Percentiles rank a stretch among this genome's conserved stretches.
Evolutionary conservation across 805 yeast genomes (phyloP).

Genomic region (Candida khao-thaluensis): DNA sequence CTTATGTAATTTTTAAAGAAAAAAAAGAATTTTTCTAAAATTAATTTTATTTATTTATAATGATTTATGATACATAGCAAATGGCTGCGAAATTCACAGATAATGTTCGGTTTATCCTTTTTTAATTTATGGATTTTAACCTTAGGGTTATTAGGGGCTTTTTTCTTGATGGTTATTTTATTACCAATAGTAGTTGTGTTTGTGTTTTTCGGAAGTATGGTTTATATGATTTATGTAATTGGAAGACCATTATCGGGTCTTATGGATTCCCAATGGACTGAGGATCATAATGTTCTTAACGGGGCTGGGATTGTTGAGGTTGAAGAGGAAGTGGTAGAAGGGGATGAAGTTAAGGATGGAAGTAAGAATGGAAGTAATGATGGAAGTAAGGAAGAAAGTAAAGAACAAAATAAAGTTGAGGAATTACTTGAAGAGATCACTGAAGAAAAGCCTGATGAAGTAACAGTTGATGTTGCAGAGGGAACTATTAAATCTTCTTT

Average conservation of each 20-base stretch:
- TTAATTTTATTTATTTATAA: too few relatives aligned
- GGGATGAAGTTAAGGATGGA: too few relatives aligned
- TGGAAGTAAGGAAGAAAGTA: too few relatives aligned
- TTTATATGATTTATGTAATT: background rate
- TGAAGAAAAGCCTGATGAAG: too few relatives aligned
- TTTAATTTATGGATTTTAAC: constrained; percentile 7
- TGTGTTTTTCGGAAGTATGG: background rate
- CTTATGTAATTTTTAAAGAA: too few relatives aligned
- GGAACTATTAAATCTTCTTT: too few relatives aligned
- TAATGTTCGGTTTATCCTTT: constrained; percentile 11
- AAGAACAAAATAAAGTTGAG: too few relatives aligned
- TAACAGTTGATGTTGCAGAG: too few relatives aligned
- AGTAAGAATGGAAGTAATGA: too few relatives aligned
- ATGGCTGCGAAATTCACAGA: constrained; percentile 6
- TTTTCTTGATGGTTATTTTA: constrained; percentile 1
- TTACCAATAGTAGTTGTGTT: background rate
- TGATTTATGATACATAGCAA: constrained; percentile 2
- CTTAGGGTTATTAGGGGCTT: background rate
- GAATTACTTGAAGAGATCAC: too few relatives aligned
- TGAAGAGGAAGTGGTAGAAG: too few relatives aligned
- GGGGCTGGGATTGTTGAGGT: background rate
- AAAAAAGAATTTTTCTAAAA: too few relatives aligned
- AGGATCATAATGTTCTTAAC: background rate
- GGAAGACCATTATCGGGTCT: constrained; percentile 1
- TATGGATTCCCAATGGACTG: constrained; percentile 2